A percentile compares a stretch with the other conserved stretches of the same genome.
These are phyloP conservation scores for Craspedostauros australis DNA, from an alignment of 108 stramenopile species.

Conservation along the genomic window DNA sequence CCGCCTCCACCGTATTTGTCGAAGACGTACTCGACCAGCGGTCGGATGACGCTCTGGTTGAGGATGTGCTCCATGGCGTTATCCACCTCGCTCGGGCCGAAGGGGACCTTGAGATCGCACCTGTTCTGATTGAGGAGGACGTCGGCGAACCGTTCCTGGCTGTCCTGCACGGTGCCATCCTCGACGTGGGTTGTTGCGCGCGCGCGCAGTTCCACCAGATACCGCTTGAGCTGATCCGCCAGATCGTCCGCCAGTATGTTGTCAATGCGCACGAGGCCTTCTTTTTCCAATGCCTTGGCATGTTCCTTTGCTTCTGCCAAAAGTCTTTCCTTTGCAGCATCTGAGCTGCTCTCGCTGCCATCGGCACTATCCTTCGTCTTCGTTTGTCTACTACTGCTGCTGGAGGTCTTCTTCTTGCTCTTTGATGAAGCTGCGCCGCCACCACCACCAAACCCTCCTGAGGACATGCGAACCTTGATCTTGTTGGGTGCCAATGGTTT, in stretches of 20 bases:
- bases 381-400: neutral
- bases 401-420: neutral
- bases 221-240: constrained; percentile 53
- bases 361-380: too few relatives aligned
- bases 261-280: constrained; percentile 75
- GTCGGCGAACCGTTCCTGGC: constrained; percentile 64
- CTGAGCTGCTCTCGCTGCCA: too few relatives aligned
- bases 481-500: constrained; percentile 3
- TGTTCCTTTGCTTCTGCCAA: too few relatives aligned
- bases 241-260: constrained; percentile 38
- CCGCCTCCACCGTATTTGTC: too few relatives aligned
- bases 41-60: too few relatives aligned
- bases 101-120: constrained; percentile 71
- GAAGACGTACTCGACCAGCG: too few relatives aligned
- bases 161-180: constrained; percentile 26
- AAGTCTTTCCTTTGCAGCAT: too few relatives aligned
- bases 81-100: too few relatives aligned
- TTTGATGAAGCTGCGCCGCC: too few relatives aligned
- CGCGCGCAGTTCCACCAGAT: constrained; percentile 35
- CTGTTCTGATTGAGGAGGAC: constrained; percentile 71
- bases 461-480: too few relatives aligned
- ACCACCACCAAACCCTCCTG: too few relatives aligned
- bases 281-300: constrained; percentile 47
- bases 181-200: constrained; percentile 35
- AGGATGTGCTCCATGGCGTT: too few relatives aligned